Evolutionary conservation across 2,329 filamentous ascomycete species (phyloP).

Genomic region (Rhexocercosporidium sp.): DNA sequence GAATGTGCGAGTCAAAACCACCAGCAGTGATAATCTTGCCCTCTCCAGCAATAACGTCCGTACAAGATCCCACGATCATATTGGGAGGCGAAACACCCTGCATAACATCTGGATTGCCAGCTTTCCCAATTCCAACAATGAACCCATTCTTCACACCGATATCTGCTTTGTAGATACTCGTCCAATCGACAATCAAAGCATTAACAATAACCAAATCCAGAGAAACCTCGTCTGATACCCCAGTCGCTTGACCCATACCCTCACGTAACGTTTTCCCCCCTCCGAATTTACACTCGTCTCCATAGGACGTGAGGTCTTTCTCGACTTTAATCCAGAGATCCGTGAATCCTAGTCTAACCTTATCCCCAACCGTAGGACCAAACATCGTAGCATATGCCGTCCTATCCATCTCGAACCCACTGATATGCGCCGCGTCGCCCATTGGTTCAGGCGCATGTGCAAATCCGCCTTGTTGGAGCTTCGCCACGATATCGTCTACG

Average conservation of each 20-base stretch:
- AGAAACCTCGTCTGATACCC: conserved; percentile 71
- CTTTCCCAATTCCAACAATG: conserved; percentile 90
- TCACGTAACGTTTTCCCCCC: conserved; percentile 93
- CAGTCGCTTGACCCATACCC: conserved; percentile 93
- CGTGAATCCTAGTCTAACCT: conserved; percentile 81
- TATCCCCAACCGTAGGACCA: conserved; percentile 87
- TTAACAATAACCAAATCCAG: conserved; percentile 90
- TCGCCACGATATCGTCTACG: conserved; percentile 68
- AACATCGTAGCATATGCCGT: conserved; percentile 87
- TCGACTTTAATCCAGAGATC: conserved; percentile 92
- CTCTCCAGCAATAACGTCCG: conserved; percentile 91
- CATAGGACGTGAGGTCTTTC: conserved; percentile 81
- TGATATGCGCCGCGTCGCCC: conserved; percentile 56
- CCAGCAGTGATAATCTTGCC: conserved; percentile 90
- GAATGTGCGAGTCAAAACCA: conserved; percentile 88
- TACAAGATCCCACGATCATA: conserved; percentile 85
- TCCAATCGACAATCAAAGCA: conserved; percentile 88
- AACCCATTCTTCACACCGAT: conserved; percentile 89
- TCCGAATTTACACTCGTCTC: conserved; percentile 94
- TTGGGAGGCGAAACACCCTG: conserved; percentile 74
- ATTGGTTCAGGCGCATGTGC: conserved; percentile 74
- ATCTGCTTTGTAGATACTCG: conserved; percentile 94
- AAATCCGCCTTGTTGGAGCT: conserved; percentile 76
- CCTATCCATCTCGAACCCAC: conserved; percentile 74
- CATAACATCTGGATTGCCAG: conserved; percentile 97